Conservation (phyloP, 2,329 filamentous ascomycete species). For the Herpotrichia juniperi region DNA sequence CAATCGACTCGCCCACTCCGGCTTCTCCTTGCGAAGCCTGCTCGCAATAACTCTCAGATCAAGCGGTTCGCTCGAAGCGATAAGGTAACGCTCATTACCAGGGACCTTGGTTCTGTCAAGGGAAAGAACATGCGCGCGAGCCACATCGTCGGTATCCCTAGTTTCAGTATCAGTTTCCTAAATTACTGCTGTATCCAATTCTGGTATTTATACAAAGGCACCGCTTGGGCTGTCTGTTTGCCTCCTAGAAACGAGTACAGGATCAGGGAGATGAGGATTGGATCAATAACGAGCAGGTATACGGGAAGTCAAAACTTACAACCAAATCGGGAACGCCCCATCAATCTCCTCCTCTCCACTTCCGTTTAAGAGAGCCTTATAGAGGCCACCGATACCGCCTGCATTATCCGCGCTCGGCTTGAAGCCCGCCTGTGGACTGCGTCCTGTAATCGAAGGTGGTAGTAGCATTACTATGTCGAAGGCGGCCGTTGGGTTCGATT, state of each 20-base stretch:
- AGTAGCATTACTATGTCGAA: constrained; percentile 21
- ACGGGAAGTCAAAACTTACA: constrained; percentile 13
- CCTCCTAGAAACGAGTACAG: too few species aligned
- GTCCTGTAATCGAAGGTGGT: constrained; percentile 16
- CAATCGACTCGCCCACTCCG: constrained; percentile 12
- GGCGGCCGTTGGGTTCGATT: constrained; percentile 8
- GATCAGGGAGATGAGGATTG: background rate
- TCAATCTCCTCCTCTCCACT: constrained; percentile 6
- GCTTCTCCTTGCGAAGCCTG: constrained; percentile 14
- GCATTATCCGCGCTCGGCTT: constrained; percentile 4
- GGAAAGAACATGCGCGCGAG: constrained; percentile 14
- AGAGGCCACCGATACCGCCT: constrained; percentile 13
- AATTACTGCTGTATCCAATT: too few species aligned
- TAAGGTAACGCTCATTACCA: constrained; percentile 21
- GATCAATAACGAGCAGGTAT: background rate
- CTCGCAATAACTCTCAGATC: constrained; percentile 10
- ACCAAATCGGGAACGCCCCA: constrained; percentile 13
- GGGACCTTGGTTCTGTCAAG: constrained; percentile 12
- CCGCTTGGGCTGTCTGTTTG: too few species aligned
- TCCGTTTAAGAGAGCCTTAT: constrained; percentile 9
- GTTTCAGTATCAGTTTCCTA: too few species aligned
- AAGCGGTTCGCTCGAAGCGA: constrained; percentile 3
- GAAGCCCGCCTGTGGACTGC: constrained; percentile 15
- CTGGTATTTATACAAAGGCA: too few species aligned
- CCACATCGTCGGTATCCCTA: constrained; percentile 25